Conservation (phyloP, 352 stramenopile genomes). For the Globisporangium parvum region DNA sequence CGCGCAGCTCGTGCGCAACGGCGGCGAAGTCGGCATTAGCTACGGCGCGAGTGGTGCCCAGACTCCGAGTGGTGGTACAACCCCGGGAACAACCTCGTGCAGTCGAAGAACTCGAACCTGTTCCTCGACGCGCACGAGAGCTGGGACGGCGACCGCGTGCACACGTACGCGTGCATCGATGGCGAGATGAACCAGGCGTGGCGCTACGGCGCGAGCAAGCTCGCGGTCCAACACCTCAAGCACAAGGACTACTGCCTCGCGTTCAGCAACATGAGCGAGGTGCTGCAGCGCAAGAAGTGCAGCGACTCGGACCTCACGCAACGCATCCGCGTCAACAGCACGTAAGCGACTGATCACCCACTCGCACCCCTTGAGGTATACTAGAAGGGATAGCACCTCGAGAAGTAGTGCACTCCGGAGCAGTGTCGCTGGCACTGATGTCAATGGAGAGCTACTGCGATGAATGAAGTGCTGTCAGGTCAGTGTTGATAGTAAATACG, state of each 20-base stretch:
- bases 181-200: constrained; percentile 55
- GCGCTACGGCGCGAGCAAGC: constrained; percentile 33
- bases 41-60: constrained; percentile 15
- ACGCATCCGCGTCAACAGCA: constrained; percentile 24
- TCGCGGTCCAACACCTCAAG: constrained; percentile 42
- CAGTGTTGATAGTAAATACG: too few species aligned
- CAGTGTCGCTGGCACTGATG: too few species aligned
- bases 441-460: too few species aligned
- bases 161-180: constrained; percentile 47
- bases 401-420: too few species aligned
- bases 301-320: constrained; percentile 32
- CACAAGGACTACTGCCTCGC: constrained; percentile 46
- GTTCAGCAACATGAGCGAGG: constrained; percentile 29
- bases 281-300: constrained; percentile 46
- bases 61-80: constrained; percentile 42
- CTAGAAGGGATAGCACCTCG: too few species aligned
- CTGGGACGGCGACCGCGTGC: constrained; percentile 46
- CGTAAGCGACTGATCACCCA: constrained; percentile 21
- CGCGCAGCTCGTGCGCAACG: constrained; percentile 29
- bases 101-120: constrained; percentile 34
- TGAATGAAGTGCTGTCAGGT: too few species aligned
- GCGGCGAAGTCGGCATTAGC: constrained; percentile 19
- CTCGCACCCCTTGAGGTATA: too few species aligned
- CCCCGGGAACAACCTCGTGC: constrained; percentile 27
- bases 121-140: constrained; percentile 60